Evolutionary conservation across 768 basidiomycete species (phyloP), one percentile per base, ranked within the genome.

Genomic region (Gloeopeniophorella convolvens): DNA sequence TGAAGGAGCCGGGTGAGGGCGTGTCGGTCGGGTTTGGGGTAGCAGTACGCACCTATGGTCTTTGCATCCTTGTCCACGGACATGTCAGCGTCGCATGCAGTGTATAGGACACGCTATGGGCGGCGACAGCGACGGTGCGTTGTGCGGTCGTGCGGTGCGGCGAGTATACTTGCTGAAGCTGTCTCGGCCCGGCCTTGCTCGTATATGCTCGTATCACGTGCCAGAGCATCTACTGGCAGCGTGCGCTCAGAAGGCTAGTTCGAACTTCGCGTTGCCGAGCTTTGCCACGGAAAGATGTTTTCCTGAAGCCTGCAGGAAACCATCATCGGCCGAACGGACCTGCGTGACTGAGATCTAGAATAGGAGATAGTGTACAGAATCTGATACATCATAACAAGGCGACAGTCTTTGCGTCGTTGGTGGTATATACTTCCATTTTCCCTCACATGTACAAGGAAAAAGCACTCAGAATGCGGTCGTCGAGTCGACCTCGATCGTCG

Each of bases 401-500:
- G 26, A 10, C 45, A 34, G 36, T 42, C 20, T n/a, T 33, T 21
- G 44, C 20, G 45, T 53, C 41, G 39, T 33, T 24, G 26, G 16
- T 54, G 52, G 52, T 54, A 54, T 54, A 47, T 39, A 43, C 34
- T 31, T 53, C 30, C 30, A 34, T 41, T 36, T 43, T 35, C 23
- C 34, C 52, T 42, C 32, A 35, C 23, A 46, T 36, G 31, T 35
- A 26, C n/a, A n/a, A n/a, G n/a, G n/a, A n/a, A n/a, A 39, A 45
- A 45, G 15, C 35, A 45, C 34, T 63, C 56, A 68, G 54, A 68
- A 65, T 24, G 72, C 63, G 13, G 89, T 86, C 42, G 90, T 94
- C 58, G 91, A 90, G 67, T 94, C 90, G 35, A 98, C 92, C 71
- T 97, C 95, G 65, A 98, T 97, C 42, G 94, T 96, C n/a, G 93